These are phyloP conservation scores for Chondrostereum purpureum DNA, from an alignment of 1,284 basidiomycete genomes.

Conservation along the genomic window DNA sequence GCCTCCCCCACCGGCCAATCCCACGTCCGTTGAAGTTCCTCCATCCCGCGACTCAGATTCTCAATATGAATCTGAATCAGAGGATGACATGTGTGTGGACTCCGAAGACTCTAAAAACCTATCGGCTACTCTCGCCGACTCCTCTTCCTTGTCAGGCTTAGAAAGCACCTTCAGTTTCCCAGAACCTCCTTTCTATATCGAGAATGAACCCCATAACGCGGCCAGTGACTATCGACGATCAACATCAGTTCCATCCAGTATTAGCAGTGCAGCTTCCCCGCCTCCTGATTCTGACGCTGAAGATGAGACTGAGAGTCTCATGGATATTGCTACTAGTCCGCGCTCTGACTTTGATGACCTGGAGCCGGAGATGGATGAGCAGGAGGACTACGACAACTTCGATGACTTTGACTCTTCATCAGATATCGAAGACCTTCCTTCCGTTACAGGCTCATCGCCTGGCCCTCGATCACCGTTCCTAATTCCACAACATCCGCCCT, in stretches of 20 bases:
- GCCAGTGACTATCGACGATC: slow-evolving; percentile 26
- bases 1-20: slow-evolving; percentile 12
- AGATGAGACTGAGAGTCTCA: slow-evolving; percentile 4
- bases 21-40: slow-evolving; percentile 1
- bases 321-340: slow-evolving; percentile 2
- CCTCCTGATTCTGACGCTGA: slow-evolving; percentile 19
- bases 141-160: slow-evolving; percentile 4
- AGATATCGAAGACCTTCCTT: neutral
- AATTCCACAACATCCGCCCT: slow-evolving; percentile 19
- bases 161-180: slow-evolving; percentile 9
- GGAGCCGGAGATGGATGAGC: slow-evolving; percentile 8
- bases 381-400: slow-evolving; percentile 7
- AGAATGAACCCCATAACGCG: slow-evolving; percentile 5
- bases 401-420: slow-evolving; percentile 3
- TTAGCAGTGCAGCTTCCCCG: slow-evolving; percentile 13
- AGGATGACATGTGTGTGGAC: slow-evolving; percentile 20
- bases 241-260: slow-evolving; percentile 34
- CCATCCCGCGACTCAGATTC: slow-evolving; percentile 26
- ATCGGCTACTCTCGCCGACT: neutral
- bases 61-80: slow-evolving; percentile 6
- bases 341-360: neutral
- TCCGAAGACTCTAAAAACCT: slow-evolving; percentile 36
- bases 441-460: slow-evolving; percentile 28
- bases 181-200: slow-evolving; percentile 5
- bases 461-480: slow-evolving; percentile 42